phyloP scores from a whole-genome alignment of 2,329 filamentous ascomycete genomes.

The Pseudocercospora vitis region DNA sequence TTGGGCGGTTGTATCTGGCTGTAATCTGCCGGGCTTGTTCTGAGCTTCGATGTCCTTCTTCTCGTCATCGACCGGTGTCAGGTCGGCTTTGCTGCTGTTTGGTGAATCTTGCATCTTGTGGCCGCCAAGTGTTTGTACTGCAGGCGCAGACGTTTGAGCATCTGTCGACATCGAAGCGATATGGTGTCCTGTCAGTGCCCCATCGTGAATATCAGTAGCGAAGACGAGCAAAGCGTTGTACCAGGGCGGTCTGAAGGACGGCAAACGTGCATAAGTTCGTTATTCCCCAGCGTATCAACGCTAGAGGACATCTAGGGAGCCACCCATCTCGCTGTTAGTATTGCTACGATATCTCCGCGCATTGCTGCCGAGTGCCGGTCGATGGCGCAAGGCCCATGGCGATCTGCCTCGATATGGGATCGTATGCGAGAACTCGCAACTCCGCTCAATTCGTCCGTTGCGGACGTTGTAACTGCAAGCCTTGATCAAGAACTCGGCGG shows the following conservation, averaged over 20 bases:
- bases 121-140: neutral
- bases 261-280: neutral
- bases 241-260: neutral
- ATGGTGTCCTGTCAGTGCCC: too few species aligned
- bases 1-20: neutral
- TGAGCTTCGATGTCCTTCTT: conserved; percentile 2
- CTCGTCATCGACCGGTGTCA: neutral
- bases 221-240: neutral
- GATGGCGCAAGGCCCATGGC: neutral
- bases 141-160: neutral
- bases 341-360: neutral
- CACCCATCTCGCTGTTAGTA: too few species aligned
- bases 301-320: too few species aligned
- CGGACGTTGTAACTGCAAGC: neutral
- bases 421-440: neutral
- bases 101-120: neutral
- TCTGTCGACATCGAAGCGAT: neutral
- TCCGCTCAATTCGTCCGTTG: neutral
- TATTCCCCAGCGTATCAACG: conserved; percentile 1
- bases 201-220: too few species aligned
- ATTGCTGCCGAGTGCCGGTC: neutral
- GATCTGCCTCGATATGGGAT: neutral
- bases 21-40: neutral
- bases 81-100: conserved; percentile 6
- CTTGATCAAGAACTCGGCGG: too few species aligned